phyloP scores from a whole-genome alignment of 164 flowering plant genomes.

The Sextonia rubra region DNA sequence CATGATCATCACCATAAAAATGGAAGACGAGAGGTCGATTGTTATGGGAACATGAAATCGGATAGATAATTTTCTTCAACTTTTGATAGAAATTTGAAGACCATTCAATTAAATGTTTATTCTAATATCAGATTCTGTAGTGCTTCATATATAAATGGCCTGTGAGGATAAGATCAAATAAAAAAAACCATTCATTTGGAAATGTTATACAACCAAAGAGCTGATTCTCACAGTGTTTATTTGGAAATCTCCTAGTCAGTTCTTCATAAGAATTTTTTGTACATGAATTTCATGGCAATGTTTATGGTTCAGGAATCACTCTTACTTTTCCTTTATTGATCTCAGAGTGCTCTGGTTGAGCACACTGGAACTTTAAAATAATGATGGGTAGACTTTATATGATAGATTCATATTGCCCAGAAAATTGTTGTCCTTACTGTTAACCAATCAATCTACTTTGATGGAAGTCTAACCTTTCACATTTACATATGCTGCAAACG shows the following conservation, averaged over 20 bases:
- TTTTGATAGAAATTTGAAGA: neutral
- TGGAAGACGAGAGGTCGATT: slow-evolving; percentile 57
- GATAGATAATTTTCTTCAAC: neutral
- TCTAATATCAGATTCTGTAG: neutral
- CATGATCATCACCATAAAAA: slow-evolving; percentile 40
- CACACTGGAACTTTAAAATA: too few relatives aligned
- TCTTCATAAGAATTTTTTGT: too few relatives aligned
- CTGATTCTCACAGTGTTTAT: neutral
- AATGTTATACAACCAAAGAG: neutral
- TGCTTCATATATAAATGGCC: neutral
- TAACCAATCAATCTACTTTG: too few relatives aligned
- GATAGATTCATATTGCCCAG: too few relatives aligned
- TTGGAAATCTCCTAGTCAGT: neutral
- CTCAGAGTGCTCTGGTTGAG: neutral
- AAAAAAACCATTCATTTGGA: neutral
- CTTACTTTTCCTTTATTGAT: neutral
- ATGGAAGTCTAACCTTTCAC: too few relatives aligned
- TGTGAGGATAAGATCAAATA: neutral
- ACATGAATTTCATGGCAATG: neutral
- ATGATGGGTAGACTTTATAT: too few relatives aligned
- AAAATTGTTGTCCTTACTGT: too few relatives aligned
- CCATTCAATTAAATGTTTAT: too few relatives aligned
- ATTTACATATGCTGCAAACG: too few relatives aligned
- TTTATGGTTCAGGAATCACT: neutral
- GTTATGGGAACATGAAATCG: slow-evolving; percentile 11